phyloP scores from a whole-genome alignment of 2,329 filamentous ascomycete species.

The Bipolaris oryzae region DNA sequence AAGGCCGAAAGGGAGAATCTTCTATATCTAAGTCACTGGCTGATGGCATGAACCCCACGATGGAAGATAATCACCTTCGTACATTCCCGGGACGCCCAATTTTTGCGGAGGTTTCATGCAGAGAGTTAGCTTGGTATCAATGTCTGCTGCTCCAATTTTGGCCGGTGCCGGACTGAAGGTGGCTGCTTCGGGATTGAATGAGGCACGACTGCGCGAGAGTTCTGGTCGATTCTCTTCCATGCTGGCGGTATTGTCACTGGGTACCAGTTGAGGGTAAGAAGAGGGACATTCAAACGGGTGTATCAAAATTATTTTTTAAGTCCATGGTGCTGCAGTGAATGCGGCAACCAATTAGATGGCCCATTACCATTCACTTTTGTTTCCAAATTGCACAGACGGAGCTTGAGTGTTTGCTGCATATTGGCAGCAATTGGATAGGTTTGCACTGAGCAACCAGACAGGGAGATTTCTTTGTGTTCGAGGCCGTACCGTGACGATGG shows the following conservation, averaged over 20 bases:
- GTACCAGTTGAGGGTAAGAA: not conserved
- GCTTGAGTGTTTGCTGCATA: not conserved
- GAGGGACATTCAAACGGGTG: not conserved
- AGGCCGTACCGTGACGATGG: not conserved
- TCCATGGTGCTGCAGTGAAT: constrained; percentile 7
- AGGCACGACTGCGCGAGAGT: not conserved
- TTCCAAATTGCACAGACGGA: not conserved
- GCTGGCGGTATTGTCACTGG: not conserved
- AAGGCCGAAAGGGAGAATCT: constrained; percentile 10
- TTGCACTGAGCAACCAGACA: not conserved
- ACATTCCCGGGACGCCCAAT: not conserved
- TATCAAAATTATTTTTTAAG: not conserved
- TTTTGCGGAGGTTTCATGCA: not conserved
- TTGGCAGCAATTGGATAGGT: not conserved
- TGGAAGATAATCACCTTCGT: not conserved
- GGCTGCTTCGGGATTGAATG: constrained; percentile 24
- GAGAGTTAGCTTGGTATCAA: not conserved
- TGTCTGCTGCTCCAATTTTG: not conserved
- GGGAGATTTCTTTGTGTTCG: not conserved
- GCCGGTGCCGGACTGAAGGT: constrained; percentile 15
- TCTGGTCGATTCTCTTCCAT: constrained; percentile 3
- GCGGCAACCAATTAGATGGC: constrained; percentile 5
- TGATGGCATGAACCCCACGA: too few species aligned
- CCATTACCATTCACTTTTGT: constrained; percentile 2
- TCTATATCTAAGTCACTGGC: constrained; percentile 6